Evolutionary conservation across 257 asterid genomes (phyloP), one percentile per base, ranked within the genome.

Genomic region (Solanum dulcamara): DNA sequence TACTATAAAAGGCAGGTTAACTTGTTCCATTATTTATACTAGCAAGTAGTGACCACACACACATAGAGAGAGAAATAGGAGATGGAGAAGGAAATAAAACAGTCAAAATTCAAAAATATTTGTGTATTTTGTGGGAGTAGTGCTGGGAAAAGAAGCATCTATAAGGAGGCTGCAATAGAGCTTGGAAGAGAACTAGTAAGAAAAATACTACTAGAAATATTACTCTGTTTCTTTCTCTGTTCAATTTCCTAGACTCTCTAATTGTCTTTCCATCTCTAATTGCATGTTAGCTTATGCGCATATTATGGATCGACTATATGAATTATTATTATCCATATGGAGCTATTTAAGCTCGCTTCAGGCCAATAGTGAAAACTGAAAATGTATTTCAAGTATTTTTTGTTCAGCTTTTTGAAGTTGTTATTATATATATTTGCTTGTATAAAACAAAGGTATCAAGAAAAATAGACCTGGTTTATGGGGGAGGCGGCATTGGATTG

Each of bases 71-170:
- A 44, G 60, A 55, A 24, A 32, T 30, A 24, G 83, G 67, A 77
- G 59, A 84, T 33, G 51, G 86, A 84, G 80, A 44, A 79, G 24
- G 82, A 77, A 66, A 75, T 71, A 79, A 79, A 85, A 62, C 87
- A 26, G 57, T 87, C 91, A 51, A 89, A 89, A 83, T 89, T 89
- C 86, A 89, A 85, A 74, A 87, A 50, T 24, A 87, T 89, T 66
- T 89, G 89, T 74, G 91, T 89, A 30, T 89, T 87, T 20, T 89
- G 91, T 84, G 91, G 91, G 22, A 89, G 91, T 79, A 89, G 91
- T 55, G 67, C 83, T 5, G 91, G 91, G 30, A 89, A 89, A 86
- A 89, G 81, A 51, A 83, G 42, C 35, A 68, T 86, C 68, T 89
- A 89, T 80, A 89, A 86, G 75, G 89, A 89, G 13, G 88, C 91